A percentile compares a stretch with the other conserved stretches of the same genome.
Conservation (phyloP, 139 green algal genomes). For the Volvox africanus region DNA sequence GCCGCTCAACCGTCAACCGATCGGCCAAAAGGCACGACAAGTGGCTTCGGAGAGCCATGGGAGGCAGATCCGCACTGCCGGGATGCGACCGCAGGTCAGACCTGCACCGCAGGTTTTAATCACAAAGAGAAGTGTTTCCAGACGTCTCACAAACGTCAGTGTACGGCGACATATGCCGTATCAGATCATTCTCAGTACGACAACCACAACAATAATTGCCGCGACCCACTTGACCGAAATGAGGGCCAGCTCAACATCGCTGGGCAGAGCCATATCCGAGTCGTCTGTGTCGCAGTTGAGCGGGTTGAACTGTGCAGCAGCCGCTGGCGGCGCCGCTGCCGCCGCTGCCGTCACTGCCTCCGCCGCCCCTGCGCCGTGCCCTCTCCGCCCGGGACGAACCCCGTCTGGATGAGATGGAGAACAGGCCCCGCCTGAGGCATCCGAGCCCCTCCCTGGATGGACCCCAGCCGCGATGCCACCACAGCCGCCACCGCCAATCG, state of each 20-base stretch:
- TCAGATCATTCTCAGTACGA: background rate
- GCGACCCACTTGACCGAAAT: constrained; percentile 2
- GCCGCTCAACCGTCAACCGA: background rate
- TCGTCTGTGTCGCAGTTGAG: background rate
- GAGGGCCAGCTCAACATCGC: constrained; percentile 32
- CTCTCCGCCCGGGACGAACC: too few relatives aligned
- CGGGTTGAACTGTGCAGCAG: background rate
- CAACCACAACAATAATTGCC: too few relatives aligned
- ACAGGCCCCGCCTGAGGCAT: too few relatives aligned
- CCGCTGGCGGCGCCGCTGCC: background rate
- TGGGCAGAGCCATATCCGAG: background rate
- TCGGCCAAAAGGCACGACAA: background rate
- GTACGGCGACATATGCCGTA: background rate
- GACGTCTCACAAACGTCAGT: background rate
- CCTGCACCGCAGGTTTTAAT: background rate
- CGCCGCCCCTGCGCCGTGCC: background rate
- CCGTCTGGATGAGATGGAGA: too few relatives aligned
- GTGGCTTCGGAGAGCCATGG: constrained; percentile 20
- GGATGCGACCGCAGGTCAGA: background rate
- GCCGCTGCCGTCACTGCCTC: background rate
- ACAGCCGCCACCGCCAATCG: background rate
- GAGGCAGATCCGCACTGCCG: background rate
- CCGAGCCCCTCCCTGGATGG: background rate
- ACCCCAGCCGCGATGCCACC: background rate
- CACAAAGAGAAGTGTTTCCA: background rate